Conservation (phyloP, 2,329 filamentous ascomycete genomes). For the Lithohypha guttulata region DNA sequence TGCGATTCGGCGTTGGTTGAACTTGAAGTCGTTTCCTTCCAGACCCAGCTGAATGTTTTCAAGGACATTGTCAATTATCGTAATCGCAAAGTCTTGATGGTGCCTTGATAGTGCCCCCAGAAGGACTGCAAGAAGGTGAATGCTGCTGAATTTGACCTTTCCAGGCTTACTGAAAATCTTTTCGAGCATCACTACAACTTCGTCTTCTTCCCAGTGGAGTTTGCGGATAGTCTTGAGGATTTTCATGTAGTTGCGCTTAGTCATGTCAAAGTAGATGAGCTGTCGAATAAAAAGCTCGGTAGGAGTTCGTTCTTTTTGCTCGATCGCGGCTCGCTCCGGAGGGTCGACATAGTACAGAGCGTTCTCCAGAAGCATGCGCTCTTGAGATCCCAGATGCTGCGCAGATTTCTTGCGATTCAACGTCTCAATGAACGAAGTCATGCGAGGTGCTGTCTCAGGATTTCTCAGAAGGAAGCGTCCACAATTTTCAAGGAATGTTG, state of each 20-base stretch:
- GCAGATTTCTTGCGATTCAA: conserved; percentile 91
- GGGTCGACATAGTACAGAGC: conserved; percentile 97
- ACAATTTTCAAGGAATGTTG: conserved; percentile 90
- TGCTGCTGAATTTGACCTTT: conserved; percentile 95
- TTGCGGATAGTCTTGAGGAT: conserved; percentile 89
- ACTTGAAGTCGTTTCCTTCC: conserved; percentile 94
- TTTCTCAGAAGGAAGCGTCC: conserved; percentile 88
- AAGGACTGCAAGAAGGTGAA: conserved; percentile 84
- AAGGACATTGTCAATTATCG: conserved; percentile 82
- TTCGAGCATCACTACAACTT: conserved; percentile 68
- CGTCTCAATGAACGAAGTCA: conserved; percentile 89
- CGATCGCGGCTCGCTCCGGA: conserved; percentile 81
- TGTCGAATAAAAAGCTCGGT: conserved; percentile 89
- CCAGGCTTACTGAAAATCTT: conserved; percentile 93
- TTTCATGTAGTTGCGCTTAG: conserved; percentile 85
- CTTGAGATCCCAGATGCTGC: conserved; percentile 87
- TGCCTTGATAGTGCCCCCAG: conserved; percentile 82
- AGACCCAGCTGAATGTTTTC: conserved; percentile 81
- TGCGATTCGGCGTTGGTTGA: conserved; percentile 86
- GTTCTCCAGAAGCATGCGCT: conserved; percentile 97
- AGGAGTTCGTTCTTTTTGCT: conserved; percentile 91
- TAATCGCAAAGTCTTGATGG: conserved; percentile 80
- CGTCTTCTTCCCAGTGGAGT: conserved; percentile 91
- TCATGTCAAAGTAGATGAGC: conserved; percentile 85
- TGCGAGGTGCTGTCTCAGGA: conserved; percentile 81